Evolutionary conservation across 257 asterid species (phyloP), one percentile per base, ranked within the genome.

Genomic region (Solanum piurae): DNA sequence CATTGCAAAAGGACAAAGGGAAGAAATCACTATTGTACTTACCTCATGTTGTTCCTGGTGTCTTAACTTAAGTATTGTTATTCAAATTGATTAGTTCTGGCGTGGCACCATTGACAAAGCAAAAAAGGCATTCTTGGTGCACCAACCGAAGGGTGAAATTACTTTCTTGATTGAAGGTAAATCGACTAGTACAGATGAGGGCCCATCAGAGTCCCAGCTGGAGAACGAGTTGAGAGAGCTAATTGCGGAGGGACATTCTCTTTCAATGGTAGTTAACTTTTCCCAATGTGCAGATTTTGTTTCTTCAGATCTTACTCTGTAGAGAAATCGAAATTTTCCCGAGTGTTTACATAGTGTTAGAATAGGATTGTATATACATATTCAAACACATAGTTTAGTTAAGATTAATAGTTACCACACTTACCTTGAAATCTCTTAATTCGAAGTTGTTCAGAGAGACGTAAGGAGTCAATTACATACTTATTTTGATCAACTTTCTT

Each of bases 141-240:
- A 89, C 90, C 98, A 93, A 86, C 98, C 96, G 2, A 96, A 94
- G 94, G 98, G 99, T 73, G 99, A 97, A 92, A 96, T 96, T 83
- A 97, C 98, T n/a, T 89, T 97, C 82, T 89, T 97, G 90, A 89
- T 97, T 73, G 98, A 96, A 92, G 99, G 99, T 74, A 91, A 90
- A 87, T 13, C 89, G 13, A 84, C 77, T 68, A 83, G 87, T 44
- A 90, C 80, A 72, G 97, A 88, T 52, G 94, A 94, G 90, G 66
- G 90, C 68, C 94, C 94, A 42, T 87, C 98, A 2, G 98, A 95
- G 79, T 93, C 96, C 34, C 92, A 97, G 93, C 92, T 97, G 84
- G 99, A 94, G 89, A 89, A 91, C 84, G 98, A 96, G 87, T 90
- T 97, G 92, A 88, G 92, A 62, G 93, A 92, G 88, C 87, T 97